Evolutionary conservation across 495 filamentous ascomycete genomes (phyloP).

Genomic region (Viridothelium virens): DNA sequence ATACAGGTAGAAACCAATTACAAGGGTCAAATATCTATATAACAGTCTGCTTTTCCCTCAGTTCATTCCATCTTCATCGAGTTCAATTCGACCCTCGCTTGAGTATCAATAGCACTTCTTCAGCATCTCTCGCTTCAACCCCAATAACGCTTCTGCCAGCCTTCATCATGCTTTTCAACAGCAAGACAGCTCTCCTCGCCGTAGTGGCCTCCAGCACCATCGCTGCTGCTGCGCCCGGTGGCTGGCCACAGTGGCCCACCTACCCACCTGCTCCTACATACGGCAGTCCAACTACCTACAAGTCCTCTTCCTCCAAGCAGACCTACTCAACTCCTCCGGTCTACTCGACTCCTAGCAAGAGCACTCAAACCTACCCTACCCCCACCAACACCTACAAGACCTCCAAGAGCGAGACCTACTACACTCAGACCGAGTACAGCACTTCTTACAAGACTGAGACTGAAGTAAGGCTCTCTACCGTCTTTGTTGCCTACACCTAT

Average conservation of each 20-base stretch:
- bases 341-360: not conserved
- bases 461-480: not conserved
- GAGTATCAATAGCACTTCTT: not conserved
- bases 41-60: not conserved
- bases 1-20: not conserved
- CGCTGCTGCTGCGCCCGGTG: not conserved
- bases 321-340: not conserved
- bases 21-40: conserved; percentile 5
- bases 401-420: not conserved
- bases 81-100: conserved; percentile 6
- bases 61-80: conserved; percentile 3
- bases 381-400: not conserved
- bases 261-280: not conserved
- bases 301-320: not conserved
- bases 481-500: not conserved
- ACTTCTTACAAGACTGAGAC: not conserved
- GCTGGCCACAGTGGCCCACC: not conserved
- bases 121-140: not conserved
- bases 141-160: not conserved
- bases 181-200: not conserved
- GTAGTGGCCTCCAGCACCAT: not conserved
- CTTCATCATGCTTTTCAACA: conserved; percentile 3
- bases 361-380: conserved; percentile 7
- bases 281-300: not conserved
- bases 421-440: not conserved